These are phyloP conservation scores for Daphne laureola DNA, from an alignment of 441 rosid species.

Conservation along the genomic window DNA sequence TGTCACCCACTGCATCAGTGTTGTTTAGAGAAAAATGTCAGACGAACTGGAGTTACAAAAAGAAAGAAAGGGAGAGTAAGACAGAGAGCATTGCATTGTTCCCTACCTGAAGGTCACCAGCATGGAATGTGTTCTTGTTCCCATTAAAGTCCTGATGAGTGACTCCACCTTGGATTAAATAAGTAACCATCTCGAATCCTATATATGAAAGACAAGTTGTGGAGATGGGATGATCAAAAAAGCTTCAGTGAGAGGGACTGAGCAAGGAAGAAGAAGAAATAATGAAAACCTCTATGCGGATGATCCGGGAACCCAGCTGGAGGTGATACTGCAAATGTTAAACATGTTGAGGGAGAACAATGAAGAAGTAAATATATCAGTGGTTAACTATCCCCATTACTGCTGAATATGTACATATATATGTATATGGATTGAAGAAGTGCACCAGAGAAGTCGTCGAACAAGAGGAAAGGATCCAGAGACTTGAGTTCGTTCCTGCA, in stretches of 20 bases:
- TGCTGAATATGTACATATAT: too few species aligned
- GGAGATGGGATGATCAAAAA: neutral
- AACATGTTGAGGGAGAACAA: too few species aligned
- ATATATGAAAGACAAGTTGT: conserved; percentile 13
- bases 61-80: neutral
- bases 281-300: neutral
- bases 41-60: neutral
- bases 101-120: conserved; percentile 84
- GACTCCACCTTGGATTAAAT: conserved; percentile 85
- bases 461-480: conserved; percentile 80
- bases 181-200: conserved; percentile 95
- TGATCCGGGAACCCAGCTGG: conserved; percentile 16
- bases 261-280: neutral
- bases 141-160: conserved; percentile 76
- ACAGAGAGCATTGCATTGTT: too few species aligned
- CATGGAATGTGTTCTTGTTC: conserved; percentile 50
- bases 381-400: too few species aligned
- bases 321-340: conserved; percentile 47
- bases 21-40: neutral
- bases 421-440: too few species aligned
- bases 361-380: too few species aligned
- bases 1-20: conserved; percentile 60
- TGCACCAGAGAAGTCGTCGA: conserved; percentile 70
- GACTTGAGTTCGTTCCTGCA: conserved; percentile 57
- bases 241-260: neutral